Base-by-base conservation (phyloP, 768 basidiomycete species). In the Lactarius indigo region DNA sequence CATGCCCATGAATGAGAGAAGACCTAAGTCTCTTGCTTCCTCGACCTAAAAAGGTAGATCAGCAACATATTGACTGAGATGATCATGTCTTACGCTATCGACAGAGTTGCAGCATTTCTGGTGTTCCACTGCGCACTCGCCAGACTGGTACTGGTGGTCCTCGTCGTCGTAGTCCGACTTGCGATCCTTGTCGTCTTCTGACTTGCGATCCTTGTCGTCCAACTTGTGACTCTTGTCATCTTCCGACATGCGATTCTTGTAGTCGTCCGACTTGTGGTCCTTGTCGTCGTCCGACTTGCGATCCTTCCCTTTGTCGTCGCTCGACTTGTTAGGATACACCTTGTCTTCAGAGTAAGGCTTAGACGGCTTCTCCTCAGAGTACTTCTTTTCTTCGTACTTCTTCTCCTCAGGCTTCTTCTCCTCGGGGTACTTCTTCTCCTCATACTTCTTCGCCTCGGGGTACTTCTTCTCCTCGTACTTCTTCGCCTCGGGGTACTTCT, bases 371-470 rank as follows among this genome's bases (percentile, higher is more conserved):
- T 61, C 60, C 15, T 41, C 42, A 18, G 13, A 17, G 23, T 59
- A 26, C 41, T 42, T 30, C 41, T 44, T 42, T 5, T 39, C 42
- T 9, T 18, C 20, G 37, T 44, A 18, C 41, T 59, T 44, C 42
- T 47, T 44, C 59, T 20, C 59, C 59, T 60, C 31, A 18, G n/a
- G n/a, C 31, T 59, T 30, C 41, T 44, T 44, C 59, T 20, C 59
- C 59, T 60, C 31, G 6, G 30, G n/a, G 20, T 61, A 61, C 31
- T 59, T 42, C 41, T 31, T 42, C 2, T 39, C 59, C 3, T 18
- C 20, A 26, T 61, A 28, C 59, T 37, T 37, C 35, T 37, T 37
- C 35, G 10, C 35, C 35, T 37, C 35, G 5, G 35, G 12, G 2
- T 37, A 37, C 35, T 37, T 37, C 35, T 37, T 37, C 12, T 37